Evolutionary conservation across 768 basidiomycete species (phyloP).

Genomic region (Serendipita sp.): DNA sequence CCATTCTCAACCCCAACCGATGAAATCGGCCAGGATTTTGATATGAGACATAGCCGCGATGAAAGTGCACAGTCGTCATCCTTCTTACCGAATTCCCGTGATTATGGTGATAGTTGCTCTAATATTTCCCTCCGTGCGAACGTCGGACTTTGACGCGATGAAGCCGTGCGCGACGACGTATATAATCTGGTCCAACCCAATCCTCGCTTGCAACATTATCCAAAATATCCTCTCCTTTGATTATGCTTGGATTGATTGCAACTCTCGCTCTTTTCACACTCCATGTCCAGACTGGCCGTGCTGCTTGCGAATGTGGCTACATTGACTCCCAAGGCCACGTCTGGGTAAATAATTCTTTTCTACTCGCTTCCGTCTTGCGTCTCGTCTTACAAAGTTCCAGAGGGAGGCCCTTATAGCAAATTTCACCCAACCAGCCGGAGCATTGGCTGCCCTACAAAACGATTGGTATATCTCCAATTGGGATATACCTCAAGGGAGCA

Average conservation of each 20-base stretch:
- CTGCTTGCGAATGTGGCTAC: conserved; percentile 11
- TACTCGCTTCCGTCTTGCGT: background rate
- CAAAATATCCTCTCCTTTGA: no score
- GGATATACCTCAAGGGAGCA: background rate
- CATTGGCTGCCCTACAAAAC: conserved; percentile 6
- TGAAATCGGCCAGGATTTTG: no score
- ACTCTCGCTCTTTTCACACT: background rate
- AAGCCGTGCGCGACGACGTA: no score
- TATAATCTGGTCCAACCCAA: no score
- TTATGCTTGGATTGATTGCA: background rate
- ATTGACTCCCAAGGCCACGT: conserved; percentile 7
- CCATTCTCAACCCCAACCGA: no score
- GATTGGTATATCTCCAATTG: background rate
- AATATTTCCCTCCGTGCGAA: background rate
- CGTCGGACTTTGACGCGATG: no score
- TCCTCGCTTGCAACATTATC: no score
- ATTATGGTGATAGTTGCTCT: background rate
- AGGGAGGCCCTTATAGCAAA: conserved; percentile 9
- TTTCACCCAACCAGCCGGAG: conserved; percentile 8
- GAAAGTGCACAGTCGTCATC: no score
- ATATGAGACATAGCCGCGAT: no score
- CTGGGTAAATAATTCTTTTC: conserved; percentile 7
- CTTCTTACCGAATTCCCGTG: no score
- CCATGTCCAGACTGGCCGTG: background rate
- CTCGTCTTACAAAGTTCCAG: background rate